Conservation (phyloP, 208 protist species). For the Herpetomonas tarakana region DNA sequence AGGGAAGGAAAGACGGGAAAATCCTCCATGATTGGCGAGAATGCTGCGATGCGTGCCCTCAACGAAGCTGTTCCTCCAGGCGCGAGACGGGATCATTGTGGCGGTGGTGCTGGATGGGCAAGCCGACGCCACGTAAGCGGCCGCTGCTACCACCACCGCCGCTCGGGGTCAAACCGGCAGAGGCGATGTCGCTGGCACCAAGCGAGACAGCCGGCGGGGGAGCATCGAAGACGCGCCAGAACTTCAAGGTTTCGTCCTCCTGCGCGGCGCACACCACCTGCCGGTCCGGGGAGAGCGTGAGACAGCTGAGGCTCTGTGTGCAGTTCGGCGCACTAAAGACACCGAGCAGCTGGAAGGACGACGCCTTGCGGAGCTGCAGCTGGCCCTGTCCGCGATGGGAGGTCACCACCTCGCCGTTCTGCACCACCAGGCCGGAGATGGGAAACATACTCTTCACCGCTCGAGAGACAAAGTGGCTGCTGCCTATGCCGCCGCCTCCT, state of each 20-base stretch:
- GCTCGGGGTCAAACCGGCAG: neutral
- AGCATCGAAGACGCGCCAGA: constrained; percentile 70
- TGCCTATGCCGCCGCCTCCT: neutral
- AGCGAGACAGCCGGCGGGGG: neutral
- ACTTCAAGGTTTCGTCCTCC: constrained; percentile 77
- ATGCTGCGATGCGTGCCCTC: constrained; percentile 10
- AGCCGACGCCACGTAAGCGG: neutral
- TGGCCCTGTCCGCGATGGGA: constrained; percentile 61
- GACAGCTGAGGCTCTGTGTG: constrained; percentile 43
- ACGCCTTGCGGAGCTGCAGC: constrained; percentile 65
- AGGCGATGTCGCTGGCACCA: neutral
- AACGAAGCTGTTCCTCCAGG: constrained; percentile 33
- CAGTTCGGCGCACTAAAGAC: constrained; percentile 55
- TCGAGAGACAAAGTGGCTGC: constrained; percentile 36
- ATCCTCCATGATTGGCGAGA: constrained; percentile 1
- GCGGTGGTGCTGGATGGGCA: constrained; percentile 2
- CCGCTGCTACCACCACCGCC: neutral
- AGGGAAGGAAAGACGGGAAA: too few species aligned
- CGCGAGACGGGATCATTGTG: constrained; percentile 17
- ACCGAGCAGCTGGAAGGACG: constrained; percentile 57
- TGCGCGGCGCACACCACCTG: constrained; percentile 74
- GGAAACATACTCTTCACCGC: constrained; percentile 59
- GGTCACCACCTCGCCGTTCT: constrained; percentile 48
- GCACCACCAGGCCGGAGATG: constrained; percentile 55
- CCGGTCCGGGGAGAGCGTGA: constrained; percentile 61